Evolutionary conservation across 805 yeast genomes (phyloP), one percentile per base, ranked within the genome.

Genomic region (Blastobotrys parvus): DNA sequence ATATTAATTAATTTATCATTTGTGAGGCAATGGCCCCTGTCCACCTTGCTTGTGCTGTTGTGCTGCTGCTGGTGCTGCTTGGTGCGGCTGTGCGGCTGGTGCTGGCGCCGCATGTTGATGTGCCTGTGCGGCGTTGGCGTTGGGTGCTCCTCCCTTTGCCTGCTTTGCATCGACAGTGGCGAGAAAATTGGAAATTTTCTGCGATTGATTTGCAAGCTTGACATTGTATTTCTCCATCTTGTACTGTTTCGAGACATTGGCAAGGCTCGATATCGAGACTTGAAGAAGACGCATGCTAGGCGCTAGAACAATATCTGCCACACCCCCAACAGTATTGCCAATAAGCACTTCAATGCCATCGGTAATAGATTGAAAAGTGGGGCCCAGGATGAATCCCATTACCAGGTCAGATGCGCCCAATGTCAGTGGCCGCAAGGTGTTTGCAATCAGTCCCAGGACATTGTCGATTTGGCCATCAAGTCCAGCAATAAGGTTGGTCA

Each of bases 391-490:
- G 35, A 35, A 17, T 21, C 32, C 29, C 22, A 42, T 38, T 10
- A 45, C 48, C 1, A 35, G 29, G n/a, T 42, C 37, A 8, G 54
- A 45, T 5, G 41, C 17, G 18, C 51, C 52, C 5, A 46, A 48
- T 27, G 49, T 42, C 22, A 47, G 11, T 25, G 50, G 49, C n/a
- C 44, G 39, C 17, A 40, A 17, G 11, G 35, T 29, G 15, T 43
- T 39, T 6, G 38, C 45, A 11, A 48, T 45, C 10, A 43, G 30
- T 4, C 49, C 52, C 16, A 45, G 44, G 13, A 45, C 33, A 35
- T 50, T 53, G 33, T 53, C 57, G 35, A 51, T 50, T 33, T 53
- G 57, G 17, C 50, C 51, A 42, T 51, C 55, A 15, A 50, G 35
- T 16, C 54, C 55, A 33, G 53, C 41, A 18, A 53, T 47, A 27